Evolutionary conservation across 1,284 basidiomycete species (phyloP).

Genomic region (Boletus smithii): DNA sequence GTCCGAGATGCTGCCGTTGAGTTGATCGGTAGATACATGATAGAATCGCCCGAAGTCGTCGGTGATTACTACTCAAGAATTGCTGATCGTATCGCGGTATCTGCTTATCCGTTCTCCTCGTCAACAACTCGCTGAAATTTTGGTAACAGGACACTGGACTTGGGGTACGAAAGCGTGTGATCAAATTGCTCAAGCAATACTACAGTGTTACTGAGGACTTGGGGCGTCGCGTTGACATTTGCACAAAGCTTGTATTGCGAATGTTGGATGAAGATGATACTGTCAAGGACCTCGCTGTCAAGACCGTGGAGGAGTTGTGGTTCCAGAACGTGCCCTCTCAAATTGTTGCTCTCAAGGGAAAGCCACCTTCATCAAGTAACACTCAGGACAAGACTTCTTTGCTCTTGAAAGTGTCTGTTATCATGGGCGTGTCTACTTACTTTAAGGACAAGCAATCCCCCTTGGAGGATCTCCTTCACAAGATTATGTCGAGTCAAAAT

Average conservation of each 20-base stretch:
- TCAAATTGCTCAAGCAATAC: constrained; percentile 87
- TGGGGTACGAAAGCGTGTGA: constrained; percentile 89
- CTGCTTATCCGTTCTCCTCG: constrained; percentile 22
- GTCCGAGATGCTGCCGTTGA: constrained; percentile 96
- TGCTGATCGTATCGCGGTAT: constrained; percentile 81
- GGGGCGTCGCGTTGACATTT: constrained; percentile 73
- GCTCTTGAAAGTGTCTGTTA: constrained; percentile 64
- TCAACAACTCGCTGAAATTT: background rate
- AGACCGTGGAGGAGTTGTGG: constrained; percentile 88
- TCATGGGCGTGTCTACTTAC: constrained; percentile 81
- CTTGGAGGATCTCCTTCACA: constrained; percentile 80
- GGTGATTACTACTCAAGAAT: constrained; percentile 85
- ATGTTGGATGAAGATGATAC: constrained; percentile 91
- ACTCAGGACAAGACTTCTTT: constrained; percentile 50
- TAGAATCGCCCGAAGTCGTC: constrained; percentile 81
- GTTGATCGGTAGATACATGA: constrained; percentile 91
- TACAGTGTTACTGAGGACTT: constrained; percentile 64
- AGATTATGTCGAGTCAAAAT: constrained; percentile 56
- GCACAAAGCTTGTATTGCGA: constrained; percentile 77
- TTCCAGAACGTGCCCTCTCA: constrained; percentile 48
- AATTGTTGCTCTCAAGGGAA: constrained; percentile 37
- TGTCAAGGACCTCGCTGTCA: constrained; percentile 88
- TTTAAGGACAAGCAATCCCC: constrained; percentile 82
- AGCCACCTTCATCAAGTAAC: constrained; percentile 27
- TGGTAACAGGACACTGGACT: constrained; percentile 79